Percentiles rank a stretch among this genome's conserved stretches.
These are phyloP conservation scores for Tolypocladium inflatum DNA, from an alignment of 2,329 filamentous ascomycete species.

Conservation along the genomic window DNA sequence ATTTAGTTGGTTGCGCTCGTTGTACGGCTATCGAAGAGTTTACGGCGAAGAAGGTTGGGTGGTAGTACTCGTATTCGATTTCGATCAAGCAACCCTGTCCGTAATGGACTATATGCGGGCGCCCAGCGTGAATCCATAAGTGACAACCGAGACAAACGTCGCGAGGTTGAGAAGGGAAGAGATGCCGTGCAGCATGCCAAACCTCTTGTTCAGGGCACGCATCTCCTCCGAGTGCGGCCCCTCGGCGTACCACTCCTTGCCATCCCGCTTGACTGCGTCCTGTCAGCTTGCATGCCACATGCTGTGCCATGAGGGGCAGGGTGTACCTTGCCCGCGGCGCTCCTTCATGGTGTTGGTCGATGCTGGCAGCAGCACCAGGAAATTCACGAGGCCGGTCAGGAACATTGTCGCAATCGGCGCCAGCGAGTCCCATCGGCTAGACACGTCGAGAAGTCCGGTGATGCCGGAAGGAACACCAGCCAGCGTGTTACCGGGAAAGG, in stretches of 20 bases:
- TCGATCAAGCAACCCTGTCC: conserved; percentile 3
- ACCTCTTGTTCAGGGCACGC: conserved; percentile 67
- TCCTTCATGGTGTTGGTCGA: conserved; percentile 67
- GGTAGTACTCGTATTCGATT: background rate
- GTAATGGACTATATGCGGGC: conserved; percentile 42
- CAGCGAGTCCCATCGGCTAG: conserved; percentile 55
- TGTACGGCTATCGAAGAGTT: background rate
- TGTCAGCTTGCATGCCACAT: conserved; percentile 8
- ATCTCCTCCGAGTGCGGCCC: conserved; percentile 79
- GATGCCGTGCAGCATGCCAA: conserved; percentile 69
- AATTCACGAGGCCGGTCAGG: conserved; percentile 61
- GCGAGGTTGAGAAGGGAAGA: conserved; percentile 72
- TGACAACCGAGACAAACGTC: conserved; percentile 58
- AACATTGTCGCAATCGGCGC: conserved; percentile 62
- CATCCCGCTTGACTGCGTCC: conserved; percentile 65
- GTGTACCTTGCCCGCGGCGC: conserved; percentile 66
- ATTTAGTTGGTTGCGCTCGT: background rate
- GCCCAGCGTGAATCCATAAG: conserved; percentile 70
- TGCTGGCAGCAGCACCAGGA: conserved; percentile 61
- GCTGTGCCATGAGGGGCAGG: background rate
- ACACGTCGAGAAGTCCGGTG: conserved; percentile 46
- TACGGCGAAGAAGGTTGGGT: background rate
- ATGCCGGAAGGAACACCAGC: conserved; percentile 38
- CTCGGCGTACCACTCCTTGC: conserved; percentile 75
- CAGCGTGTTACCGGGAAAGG: conserved; percentile 59